These are phyloP conservation scores for Pterocarpus santalinus DNA, from an alignment of 306 rosid species.

Conservation along the genomic window DNA sequence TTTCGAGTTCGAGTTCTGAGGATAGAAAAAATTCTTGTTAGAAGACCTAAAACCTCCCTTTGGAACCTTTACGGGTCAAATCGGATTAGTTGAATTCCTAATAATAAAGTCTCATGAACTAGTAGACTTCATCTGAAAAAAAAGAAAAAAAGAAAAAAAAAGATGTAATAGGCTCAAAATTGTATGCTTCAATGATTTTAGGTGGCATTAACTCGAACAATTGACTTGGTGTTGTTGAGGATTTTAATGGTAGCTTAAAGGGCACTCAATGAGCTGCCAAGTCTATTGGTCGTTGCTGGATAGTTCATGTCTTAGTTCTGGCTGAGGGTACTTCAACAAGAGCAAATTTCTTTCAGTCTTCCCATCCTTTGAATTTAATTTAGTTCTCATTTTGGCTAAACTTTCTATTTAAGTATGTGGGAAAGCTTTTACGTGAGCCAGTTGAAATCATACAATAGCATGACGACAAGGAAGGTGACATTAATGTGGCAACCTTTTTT, in stretches of 20 bases:
- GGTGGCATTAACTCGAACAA: neutral
- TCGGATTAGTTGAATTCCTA: too few relatives aligned
- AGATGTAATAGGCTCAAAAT: neutral
- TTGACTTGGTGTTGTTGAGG: neutral
- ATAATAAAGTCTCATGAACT: too few relatives aligned
- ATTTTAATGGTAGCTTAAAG: neutral
- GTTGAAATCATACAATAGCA: constrained; percentile 25
- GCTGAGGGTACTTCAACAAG: neutral
- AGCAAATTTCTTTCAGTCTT: constrained; percentile 6
- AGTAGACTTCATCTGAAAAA: too few relatives aligned
- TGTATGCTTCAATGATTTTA: neutral
- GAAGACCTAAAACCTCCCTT: too few relatives aligned
- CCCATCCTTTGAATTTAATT: constrained; percentile 36
- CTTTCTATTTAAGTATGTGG: neutral
- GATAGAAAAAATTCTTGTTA: too few relatives aligned
- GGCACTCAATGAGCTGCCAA: neutral
- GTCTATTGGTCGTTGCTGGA: neutral
- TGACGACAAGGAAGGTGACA: neutral
- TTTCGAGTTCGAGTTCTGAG: too few relatives aligned
- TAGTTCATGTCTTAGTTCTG: neutral
- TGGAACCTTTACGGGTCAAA: too few relatives aligned
- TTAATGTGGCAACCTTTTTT: too few relatives aligned
- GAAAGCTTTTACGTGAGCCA: constrained; percentile 28
- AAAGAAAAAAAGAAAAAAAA: too few relatives aligned
- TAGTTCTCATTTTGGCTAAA: constrained; percentile 33